phyloP scores from a whole-genome alignment of 495 filamentous ascomycete species.

The Cercophora samala region DNA sequence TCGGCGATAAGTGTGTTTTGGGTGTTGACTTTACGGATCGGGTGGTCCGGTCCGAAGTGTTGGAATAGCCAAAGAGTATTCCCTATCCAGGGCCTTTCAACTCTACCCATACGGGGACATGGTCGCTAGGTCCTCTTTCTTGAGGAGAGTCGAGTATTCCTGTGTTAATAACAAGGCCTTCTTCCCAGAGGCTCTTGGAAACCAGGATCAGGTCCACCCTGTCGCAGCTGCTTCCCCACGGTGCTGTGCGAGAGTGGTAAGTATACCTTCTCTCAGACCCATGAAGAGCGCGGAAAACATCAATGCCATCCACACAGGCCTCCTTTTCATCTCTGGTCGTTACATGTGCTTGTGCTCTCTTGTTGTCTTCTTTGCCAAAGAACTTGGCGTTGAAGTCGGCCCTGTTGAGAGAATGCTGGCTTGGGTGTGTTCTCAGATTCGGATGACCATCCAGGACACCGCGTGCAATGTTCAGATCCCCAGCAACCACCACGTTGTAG shows the following conservation, averaged over 20 bases:
- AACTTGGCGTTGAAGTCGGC: conserved; percentile 49
- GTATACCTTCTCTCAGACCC: conserved; percentile 33
- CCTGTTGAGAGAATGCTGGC: conserved; percentile 48
- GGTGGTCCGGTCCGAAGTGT: neutral
- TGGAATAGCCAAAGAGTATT: neutral
- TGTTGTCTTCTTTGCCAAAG: conserved; percentile 34
- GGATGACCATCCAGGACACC: conserved; percentile 43
- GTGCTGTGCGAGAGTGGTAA: conserved; percentile 29
- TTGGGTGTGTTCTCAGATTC: conserved; percentile 36
- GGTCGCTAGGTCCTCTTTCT: conserved; percentile 39
- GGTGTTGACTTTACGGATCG: neutral
- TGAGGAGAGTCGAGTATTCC: conserved; percentile 34
- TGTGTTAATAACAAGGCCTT: conserved; percentile 23
- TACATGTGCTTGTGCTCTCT: conserved; percentile 24
- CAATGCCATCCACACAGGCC: conserved; percentile 26
- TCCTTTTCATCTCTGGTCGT: neutral
- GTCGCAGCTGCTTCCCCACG: conserved; percentile 39
- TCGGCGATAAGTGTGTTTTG: neutral
- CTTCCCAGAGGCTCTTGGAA: conserved; percentile 22
- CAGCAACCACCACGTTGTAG: conserved; percentile 42
- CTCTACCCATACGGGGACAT: conserved; percentile 37
- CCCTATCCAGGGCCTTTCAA: neutral
- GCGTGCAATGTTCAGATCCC: conserved; percentile 51
- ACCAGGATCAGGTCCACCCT: conserved; percentile 40
- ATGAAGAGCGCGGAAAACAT: conserved; percentile 31